Base-by-base conservation (phyloP, 2,329 filamentous ascomycete species). In the Fusarium coicis region DNA sequence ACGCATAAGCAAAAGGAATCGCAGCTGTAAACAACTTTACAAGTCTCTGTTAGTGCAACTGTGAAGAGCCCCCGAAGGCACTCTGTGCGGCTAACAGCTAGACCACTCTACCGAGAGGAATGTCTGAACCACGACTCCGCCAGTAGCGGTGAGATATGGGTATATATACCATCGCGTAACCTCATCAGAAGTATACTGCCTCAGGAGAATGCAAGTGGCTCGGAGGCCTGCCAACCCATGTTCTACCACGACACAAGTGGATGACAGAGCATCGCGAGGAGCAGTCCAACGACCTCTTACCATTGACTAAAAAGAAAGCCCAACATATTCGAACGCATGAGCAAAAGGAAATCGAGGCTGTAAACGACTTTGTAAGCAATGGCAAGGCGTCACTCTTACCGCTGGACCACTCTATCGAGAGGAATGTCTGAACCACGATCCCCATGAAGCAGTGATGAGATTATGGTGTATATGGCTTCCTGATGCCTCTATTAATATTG, bases 131-230 rank as follows among this genome's bases (percentile, higher is more conserved):
- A 49, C 30, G 18, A 52, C 12, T 19, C 49, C n/a, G 14, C 3
- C 9, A 37, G n/a, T 4, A 16, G 3, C 19, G 32, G 21, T 37
- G 3, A 52, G 32, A 26, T 37, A 21, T 12, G 10, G n/a, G n/a
- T 52, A 37, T 21, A 52, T 26, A 14, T 52, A 2, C 28, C 15
- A 34, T 14, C 7, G 9, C 10, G 8, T 36, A 26, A 26, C n/a
- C 3, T 15, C 3, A 6, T 11, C 6, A 5, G 30, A 26, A 52
- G 1, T 19, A 2, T 14, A 32, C 1, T 32, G 18, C n/a, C 7
- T n/a, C 16, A 3, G 16, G 18, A 19, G 4, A 52, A 52, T 26
- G 2, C 1, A 21, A 26, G 18, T 37, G 4, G n/a, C 18, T 16
- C 5, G 2, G 3, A 26, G 32, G 49, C 26, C n/a, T 52, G 49